Evolutionary conservation across 2,329 filamentous ascomycete species (phyloP).

Genomic region (Akanthomyces muscarius): DNA sequence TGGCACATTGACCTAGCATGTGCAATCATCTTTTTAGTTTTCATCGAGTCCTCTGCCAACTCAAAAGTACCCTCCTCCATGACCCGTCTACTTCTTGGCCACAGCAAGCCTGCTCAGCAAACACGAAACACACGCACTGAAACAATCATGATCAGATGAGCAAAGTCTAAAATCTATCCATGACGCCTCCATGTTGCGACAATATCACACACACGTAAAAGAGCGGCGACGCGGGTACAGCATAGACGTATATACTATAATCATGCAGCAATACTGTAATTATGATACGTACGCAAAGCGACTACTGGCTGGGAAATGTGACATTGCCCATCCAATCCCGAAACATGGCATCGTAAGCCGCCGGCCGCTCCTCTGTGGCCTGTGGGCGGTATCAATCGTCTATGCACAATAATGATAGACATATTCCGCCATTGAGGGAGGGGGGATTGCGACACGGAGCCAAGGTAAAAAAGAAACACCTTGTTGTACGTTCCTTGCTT

Average conservation of each 20-base stretch:
- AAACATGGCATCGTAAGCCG: constrained; percentile 14
- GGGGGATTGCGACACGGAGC: too few species aligned
- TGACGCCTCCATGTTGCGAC: background rate
- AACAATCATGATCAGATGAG: background rate
- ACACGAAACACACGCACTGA: background rate
- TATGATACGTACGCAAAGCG: background rate
- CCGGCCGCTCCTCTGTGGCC: constrained; percentile 12
- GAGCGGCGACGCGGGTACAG: background rate
- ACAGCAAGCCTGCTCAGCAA: too few species aligned
- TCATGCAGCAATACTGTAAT: background rate
- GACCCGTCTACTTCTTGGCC: too few species aligned
- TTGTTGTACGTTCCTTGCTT: constrained; percentile 17
- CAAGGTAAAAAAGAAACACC: constrained; percentile 10
- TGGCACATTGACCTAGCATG: too few species aligned
- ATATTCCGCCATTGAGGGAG: too few species aligned
- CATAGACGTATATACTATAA: background rate
- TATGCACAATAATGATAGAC: background rate
- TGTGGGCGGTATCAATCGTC: constrained; percentile 16
- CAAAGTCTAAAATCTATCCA: background rate
- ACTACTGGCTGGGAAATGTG: constrained; percentile 3
- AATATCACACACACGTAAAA: background rate
- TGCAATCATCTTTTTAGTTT: too few species aligned
- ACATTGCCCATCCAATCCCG: constrained; percentile 16
- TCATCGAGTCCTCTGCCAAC: too few species aligned
- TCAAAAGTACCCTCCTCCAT: too few species aligned